Evolutionary conservation across 208 protist genomes (phyloP), one percentile per base, ranked within the genome.

Genomic region (Angomonas ambiguus): DNA sequence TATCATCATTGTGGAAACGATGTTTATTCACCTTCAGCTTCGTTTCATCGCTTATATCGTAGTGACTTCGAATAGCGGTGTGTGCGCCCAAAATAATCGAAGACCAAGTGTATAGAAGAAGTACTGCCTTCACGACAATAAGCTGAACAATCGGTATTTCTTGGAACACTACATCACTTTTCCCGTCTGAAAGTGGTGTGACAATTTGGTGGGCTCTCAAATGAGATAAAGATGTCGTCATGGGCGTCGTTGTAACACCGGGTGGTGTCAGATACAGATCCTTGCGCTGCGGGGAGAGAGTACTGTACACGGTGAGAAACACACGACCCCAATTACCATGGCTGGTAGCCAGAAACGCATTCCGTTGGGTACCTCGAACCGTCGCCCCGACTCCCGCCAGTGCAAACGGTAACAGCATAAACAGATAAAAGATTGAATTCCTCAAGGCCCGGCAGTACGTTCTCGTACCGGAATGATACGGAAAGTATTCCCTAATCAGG

Each of bases 1-100:
- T 88, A 3, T 71, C 64, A 51, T 71, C 64, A 35, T 81, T 77
- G 51, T 77, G 72, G 49, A 88, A 87, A 25, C 86, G 74, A 33
- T 72, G 71, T 35, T 77, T 77, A 58, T 93, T 87, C 0, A 59
- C 62, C 63, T 79, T 84, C 20, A 93, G 73, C 66, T 88, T 89
- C 24, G 83, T 85, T 60, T 85, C 76, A 57, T 93, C 86, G 65
- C 83, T 93, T 42, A 87, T 74, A 33, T 90, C 86, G 62, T 90
- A 90, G 49, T 93, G 86, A 45, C 77, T 79, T 2, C 79, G 80
- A 42, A 90, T 90, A 2, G 86, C 86, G 57, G 68, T 78, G 73
- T 89, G 76, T 18, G 78, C 85, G 16, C 83, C 86, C 1, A 88
- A 67, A 32, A 84, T 59, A 5, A 82, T 62, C 1, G 81, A 70